These are phyloP conservation scores for Neonothopanus nambi DNA, from an alignment of 1,284 basidiomycete genomes.

Conservation along the genomic window DNA sequence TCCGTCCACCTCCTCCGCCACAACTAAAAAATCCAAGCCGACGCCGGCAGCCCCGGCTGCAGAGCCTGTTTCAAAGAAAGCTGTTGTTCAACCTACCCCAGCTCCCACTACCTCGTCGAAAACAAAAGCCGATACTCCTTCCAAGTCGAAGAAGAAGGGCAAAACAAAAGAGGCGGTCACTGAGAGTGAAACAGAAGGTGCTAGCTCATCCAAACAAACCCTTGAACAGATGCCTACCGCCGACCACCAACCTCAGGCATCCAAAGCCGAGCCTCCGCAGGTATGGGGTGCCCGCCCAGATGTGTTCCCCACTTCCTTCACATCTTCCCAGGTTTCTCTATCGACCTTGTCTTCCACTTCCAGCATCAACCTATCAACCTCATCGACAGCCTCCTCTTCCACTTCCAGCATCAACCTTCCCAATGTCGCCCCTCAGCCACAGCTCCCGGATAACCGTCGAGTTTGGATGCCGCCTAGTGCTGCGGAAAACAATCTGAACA, in stretches of 20 bases:
- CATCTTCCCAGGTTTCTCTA: not conserved
- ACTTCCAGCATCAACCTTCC: not conserved
- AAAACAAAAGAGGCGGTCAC: not conserved
- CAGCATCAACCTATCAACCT: no score
- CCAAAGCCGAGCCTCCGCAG: not conserved
- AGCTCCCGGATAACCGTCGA: slow-evolving; percentile 12
- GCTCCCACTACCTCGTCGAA: not conserved
- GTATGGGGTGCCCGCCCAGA: not conserved
- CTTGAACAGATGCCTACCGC: slow-evolving; percentile 15
- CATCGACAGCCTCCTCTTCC: not conserved
- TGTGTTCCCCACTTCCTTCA: not conserved
- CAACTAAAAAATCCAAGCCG: slow-evolving; percentile 13
- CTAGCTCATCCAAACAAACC: slow-evolving; percentile 19
- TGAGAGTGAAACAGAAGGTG: slow-evolving; percentile 12
- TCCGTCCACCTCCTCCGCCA: slow-evolving; percentile 3
- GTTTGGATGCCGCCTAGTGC: slow-evolving; percentile 7
- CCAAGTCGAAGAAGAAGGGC: slow-evolving; percentile 4
- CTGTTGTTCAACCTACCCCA: not conserved
- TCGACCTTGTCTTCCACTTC: not conserved
- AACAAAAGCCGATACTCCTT: not conserved
- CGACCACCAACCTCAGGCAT: not conserved
- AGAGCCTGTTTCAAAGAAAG: not conserved
- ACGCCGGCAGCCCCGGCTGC: not conserved
- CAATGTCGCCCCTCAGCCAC: not conserved
- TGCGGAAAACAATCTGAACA: not conserved